Evolutionary conservation across 2,329 filamentous ascomycete species (phyloP).

Genomic region (Ophiognomonia clavigignenti-juglandacearum): DNA sequence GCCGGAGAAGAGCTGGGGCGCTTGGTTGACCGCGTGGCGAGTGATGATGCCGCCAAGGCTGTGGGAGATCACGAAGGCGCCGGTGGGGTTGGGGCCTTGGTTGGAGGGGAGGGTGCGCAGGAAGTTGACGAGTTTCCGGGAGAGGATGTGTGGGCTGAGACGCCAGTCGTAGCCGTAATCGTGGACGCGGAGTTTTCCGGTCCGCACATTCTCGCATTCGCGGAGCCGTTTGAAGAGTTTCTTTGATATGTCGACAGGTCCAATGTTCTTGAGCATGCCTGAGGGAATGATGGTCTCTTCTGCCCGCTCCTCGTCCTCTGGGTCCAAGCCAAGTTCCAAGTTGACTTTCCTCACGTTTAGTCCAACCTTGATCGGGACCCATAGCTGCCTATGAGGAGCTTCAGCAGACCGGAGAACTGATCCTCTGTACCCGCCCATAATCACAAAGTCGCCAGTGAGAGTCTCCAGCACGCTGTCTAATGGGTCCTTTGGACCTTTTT

Average conservation of each 20-base stretch:
- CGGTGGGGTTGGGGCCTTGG: conserved; percentile 47
- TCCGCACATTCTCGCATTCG: conserved; percentile 66
- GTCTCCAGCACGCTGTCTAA: conserved; percentile 57
- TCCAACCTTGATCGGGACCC: conserved; percentile 91
- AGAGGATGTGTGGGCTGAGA: conserved; percentile 73
- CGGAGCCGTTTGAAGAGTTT: conserved; percentile 74
- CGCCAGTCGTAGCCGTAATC: conserved; percentile 97
- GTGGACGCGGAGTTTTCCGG: conserved; percentile 71
- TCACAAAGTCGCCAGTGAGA: conserved; percentile 77
- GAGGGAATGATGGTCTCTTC: conserved; percentile 77
- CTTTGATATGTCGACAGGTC: conserved; percentile 83
- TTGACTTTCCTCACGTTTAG: conserved; percentile 89
- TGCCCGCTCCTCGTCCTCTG: conserved; percentile 79
- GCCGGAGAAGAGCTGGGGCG: conserved; percentile 79
- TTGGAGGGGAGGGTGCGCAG: conserved; percentile 74
- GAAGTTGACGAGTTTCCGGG: conserved; percentile 65
- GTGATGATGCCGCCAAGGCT: conserved; percentile 85
- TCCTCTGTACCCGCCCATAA: conserved; percentile 86
- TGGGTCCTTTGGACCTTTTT: conserved; percentile 22
- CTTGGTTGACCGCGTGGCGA: conserved; percentile 78
- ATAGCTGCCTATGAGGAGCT: conserved; percentile 78
- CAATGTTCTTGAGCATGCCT: conserved; percentile 87
- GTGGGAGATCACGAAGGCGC: conserved; percentile 80
- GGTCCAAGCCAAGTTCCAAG: conserved; percentile 76
- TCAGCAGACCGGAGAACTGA: conserved; percentile 83